Evolutionary conservation across 2,329 filamentous ascomycete genomes (phyloP), one percentile per base, ranked within the genome.

Genomic region (Didymella exigua): DNA sequence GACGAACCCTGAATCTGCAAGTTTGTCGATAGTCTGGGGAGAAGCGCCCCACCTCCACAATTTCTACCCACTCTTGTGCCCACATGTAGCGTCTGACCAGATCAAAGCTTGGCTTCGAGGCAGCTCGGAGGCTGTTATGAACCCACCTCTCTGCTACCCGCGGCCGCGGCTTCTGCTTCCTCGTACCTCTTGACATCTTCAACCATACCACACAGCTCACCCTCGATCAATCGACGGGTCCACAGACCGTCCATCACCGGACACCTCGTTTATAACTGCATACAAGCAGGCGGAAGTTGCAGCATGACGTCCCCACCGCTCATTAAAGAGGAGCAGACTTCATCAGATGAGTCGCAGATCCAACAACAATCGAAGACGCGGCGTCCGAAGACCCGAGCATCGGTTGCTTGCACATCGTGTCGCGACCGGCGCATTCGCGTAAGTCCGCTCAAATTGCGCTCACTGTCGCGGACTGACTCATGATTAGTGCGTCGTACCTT

Each of bases 321-420:
- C 5, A 45, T 49, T 27, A 55, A 49, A 37, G 46, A 55, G 10
- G 52, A 49, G 29, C 52, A 55, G 13, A 45, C 40, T 18, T 55
- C 52, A 5, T 55, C 52, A 30, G 52, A 55, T 21, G 45, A 55
- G 29, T 55, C 46, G 29, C 45, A 30, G 16, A 19, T 29, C 13
- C 63, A 59, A 18, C 56, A 67, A 21, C 70, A 69, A 48, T 54
- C 63, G 13, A 63, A 68, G 31, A 73, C 72, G 43, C 69, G 71
- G 18, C 65, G 75, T 36, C 72, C 75, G 41, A 69, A n/a, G n/a
- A n/a, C n/a, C n/a, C n/a, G 82, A 52, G 82, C 82, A 24, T 84
- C 81, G 2, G 79, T 84, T 52, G 82, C 82, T 9, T 85, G 82
- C 68, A 80, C 79, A 3, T 80, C 81, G 4, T 84, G 82, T 62